Base-by-base conservation (phyloP, 2,329 filamentous ascomycete genomes). In the Aspergillus floridensis region DNA sequence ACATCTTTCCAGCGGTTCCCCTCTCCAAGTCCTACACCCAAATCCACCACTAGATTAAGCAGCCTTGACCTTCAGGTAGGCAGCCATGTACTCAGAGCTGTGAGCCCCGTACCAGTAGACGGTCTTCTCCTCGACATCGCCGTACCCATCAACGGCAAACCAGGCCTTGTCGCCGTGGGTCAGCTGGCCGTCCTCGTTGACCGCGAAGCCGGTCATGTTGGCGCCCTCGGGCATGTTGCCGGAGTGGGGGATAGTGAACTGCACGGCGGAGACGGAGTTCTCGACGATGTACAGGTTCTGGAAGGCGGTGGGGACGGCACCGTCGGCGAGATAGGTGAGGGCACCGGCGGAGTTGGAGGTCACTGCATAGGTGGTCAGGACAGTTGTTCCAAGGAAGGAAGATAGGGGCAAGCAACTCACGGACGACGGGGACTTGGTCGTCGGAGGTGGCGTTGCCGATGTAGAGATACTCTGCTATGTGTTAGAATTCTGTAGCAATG, bases 201-300 rank as follows among this genome's bases (percentile, higher is more conserved):
- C 63, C 26, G 67, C 68, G 44, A 72, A 72, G 47, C 54, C 63
- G 21, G 58, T 61, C 26, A 51, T 59, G 62, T 57, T 70, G 50
- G 62, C 70, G 14, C 61, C 64, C 38, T 69, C 49, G 46, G 70
- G 70, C 7, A 65, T 54, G 11, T 61, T 63, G 5, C 63, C 70
- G 26, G 70, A 72, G 69, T 72, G 70, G 44, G 70, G 70, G 5
- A 57, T 4, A 8, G 70, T 72, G 55, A 72, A 35, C 11, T 57
- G 60, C 11, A 70, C 56, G 44, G 67, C 65, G 16, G 52, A 16
- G 44, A 68, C 66, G 10, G 49, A 35, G 50, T 71, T 49, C 47
- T 69, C 64, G 19, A 72, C 52, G 22, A 72, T 57, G 58, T 66
- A 72, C 11, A 72, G 63, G 65, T 56, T 70, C 61, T 72, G 70